Base-by-base conservation (phyloP, 805 yeast genomes). In the Candida coquimbonensis region DNA sequence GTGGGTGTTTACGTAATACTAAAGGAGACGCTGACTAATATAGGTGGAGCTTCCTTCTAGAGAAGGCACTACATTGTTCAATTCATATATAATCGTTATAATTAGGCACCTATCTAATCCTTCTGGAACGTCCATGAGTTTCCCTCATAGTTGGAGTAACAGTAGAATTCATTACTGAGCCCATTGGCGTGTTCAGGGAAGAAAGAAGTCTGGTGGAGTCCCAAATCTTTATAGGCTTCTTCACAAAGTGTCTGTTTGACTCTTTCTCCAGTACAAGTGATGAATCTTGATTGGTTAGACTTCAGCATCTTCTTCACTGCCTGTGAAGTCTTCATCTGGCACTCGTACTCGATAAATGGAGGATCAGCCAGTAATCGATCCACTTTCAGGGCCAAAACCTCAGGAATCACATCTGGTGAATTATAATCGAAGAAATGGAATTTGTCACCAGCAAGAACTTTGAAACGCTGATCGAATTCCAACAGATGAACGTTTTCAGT, bases 241-340 rank as follows among this genome's bases (percentile, higher is more conserved):
- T 34, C 31, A 25, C 42, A 42, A 24, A 42, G 31, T 9, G 40
- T 63, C 3, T 74, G 74, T 21, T 71, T 69, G 90, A 90, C 89
- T 62, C 96, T 74, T 66, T 89, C 96, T 34, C 96, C 96, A 2
- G 97, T 89, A 52, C 91, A 84, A 5, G 85, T 75, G n/a, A 87
- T 73, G 33, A 3, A 55, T 42, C 1, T 57, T 38, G 59, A 64
- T 38, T 79, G 76, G 1, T 54, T 47, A 3, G 39, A 36, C 9
- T 60, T 61, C 44, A 86, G 59, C 42, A 89, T 62, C 25, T 77
- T 72, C 26, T 79, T 70, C 0, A 91, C 95, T 11, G 86, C 75
- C 27, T 74, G 53, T 1, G 86, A 71, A 47, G 66, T 80, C 51
- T 86, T 86, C 11, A 75, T 69, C 63, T 89, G 97, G 58, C 96